Evolutionary conservation across 2,329 filamentous ascomycete genomes (phyloP), one percentile per base, ranked within the genome.

Genomic region (Sarocladium kiliense): DNA sequence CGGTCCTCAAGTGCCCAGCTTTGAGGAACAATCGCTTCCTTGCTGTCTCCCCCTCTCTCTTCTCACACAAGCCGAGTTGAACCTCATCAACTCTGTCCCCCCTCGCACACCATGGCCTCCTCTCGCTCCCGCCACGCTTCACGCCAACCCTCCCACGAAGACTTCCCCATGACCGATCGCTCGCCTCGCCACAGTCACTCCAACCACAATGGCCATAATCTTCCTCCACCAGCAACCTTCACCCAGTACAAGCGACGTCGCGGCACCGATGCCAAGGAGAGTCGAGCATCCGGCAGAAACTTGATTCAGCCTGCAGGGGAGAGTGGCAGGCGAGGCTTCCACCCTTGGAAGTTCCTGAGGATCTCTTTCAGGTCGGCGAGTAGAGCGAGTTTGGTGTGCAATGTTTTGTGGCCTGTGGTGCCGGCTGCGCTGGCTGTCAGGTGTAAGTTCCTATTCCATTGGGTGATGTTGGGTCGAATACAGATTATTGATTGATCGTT

Each of bases 351-450:
- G 50, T 77, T 79, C 59, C 55, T 74, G 21, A 62, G 61, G 34
- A 76, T 80, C 57, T 68, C 69, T 44, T 74, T 73, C 63, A 66
- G 67, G 39, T 76, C 72, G 18, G 70, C 75, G 2, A 75, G 72
- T 62, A 68, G 67, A n/a, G 74, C 73, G 2, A 76, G 73, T 58
- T 68, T 71, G 59, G 63, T 71, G 25, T 77, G 76, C 59, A 80
- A 79, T 58, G 57, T 80, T 12, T 64, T 79, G 3, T 79, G 77
- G 76, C 77, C 77, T 3, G 68, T 79, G 54, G 76, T 79, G 1
- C 74, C 76, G 41, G 74, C 75, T 18, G 77, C 77, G 11, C 65
- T 80, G 59, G 73, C 74, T 19, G 65, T 80, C 45, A 68, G 65
- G 57, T 70, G 68, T 70, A 62, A 44, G 66, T 63, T 26, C 2